Conservation (phyloP, 306 rosid genomes). For the Ammopiptanthus mongolicus region DNA sequence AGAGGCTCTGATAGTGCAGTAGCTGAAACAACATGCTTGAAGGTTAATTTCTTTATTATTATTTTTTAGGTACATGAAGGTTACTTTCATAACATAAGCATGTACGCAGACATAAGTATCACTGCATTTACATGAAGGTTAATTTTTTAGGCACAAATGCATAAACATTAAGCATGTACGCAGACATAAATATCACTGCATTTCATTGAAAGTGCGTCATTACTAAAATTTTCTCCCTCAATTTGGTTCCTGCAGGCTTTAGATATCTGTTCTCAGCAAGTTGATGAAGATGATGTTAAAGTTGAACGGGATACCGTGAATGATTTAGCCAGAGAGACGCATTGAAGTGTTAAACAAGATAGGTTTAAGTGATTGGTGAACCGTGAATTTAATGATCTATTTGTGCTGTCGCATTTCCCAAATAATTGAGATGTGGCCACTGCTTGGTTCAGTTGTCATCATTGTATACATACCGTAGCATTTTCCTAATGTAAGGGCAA, state of each 20-base stretch:
- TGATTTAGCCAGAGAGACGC: slow-evolving; percentile 52
- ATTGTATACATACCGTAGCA: neutral
- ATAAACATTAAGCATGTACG: neutral
- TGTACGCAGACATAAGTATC: neutral
- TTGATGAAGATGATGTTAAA: slow-evolving; percentile 53
- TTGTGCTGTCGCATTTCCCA: slow-evolving; percentile 6
- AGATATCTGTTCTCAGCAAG: slow-evolving; percentile 45
- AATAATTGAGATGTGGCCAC: slow-evolving; percentile 16
- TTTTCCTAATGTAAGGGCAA: neutral
- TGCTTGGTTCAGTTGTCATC: neutral
- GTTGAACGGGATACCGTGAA: slow-evolving; percentile 46
- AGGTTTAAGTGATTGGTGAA: slow-evolving; percentile 12
- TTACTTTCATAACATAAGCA: slow-evolving; percentile 25
- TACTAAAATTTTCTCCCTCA: neutral
- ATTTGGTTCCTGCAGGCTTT: slow-evolving; percentile 50
- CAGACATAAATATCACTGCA: neutral
- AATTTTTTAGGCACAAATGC: too few relatives aligned
- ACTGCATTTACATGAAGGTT: slow-evolving; percentile 37
- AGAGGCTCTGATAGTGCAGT: slow-evolving; percentile 40
- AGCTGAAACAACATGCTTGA: slow-evolving; percentile 43
- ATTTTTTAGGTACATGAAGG: slow-evolving; percentile 31
- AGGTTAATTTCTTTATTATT: slow-evolving; percentile 36
- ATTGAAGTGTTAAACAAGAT: slow-evolving; percentile 4
- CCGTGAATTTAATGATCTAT: slow-evolving; percentile 9
- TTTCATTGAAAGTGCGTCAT: neutral